A percentile compares a stretch with the other conserved stretches of the same genome.
phyloP scores from a whole-genome alignment of 768 basidiomycete genomes.

The Kwoniella europaea region DNA sequence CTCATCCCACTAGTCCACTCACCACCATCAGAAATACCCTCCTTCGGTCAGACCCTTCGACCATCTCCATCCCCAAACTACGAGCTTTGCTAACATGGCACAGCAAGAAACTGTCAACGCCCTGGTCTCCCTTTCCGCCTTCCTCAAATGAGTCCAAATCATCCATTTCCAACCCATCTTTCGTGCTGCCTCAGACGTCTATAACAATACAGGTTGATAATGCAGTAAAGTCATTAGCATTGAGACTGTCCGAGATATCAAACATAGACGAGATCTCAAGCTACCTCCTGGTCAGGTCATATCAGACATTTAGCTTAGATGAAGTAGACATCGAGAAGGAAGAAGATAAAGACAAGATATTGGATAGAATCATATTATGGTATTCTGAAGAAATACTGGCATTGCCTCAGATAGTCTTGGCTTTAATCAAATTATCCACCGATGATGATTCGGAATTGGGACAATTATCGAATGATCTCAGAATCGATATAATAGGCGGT shows the following conservation, averaged over 20 bases:
- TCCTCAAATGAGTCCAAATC: constrained; percentile 72
- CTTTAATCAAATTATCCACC: constrained; percentile 71
- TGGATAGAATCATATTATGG: constrained; percentile 75
- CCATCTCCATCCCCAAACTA: constrained; percentile 36
- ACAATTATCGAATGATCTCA: constrained; percentile 23
- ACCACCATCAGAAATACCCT: constrained; percentile 46
- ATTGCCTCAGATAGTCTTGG: constrained; percentile 70
- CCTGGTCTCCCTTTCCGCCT: constrained; percentile 67
- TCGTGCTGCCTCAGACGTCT: constrained; percentile 69
- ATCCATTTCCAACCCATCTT: constrained; percentile 69
- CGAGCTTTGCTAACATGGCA: constrained; percentile 32
- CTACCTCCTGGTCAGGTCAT: constrained; percentile 73
- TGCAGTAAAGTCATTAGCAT: constrained; percentile 71
- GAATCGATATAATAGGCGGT: constrained; percentile 66
- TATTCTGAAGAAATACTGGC: constrained; percentile 80
- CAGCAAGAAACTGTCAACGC: constrained; percentile 27
- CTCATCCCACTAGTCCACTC: constrained; percentile 33
- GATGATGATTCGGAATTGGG: constrained; percentile 61
- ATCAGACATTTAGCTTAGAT: constrained; percentile 67
- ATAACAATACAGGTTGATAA: constrained; percentile 69
- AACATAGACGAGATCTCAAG: constrained; percentile 82
- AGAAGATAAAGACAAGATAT: constrained; percentile 49
- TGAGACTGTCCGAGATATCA: constrained; percentile 74
- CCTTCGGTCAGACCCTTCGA: constrained; percentile 24
- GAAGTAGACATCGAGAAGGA: constrained; percentile 61